Conservation (phyloP, 1,284 basidiomycete genomes). For the Tylopilus sp. region DNA sequence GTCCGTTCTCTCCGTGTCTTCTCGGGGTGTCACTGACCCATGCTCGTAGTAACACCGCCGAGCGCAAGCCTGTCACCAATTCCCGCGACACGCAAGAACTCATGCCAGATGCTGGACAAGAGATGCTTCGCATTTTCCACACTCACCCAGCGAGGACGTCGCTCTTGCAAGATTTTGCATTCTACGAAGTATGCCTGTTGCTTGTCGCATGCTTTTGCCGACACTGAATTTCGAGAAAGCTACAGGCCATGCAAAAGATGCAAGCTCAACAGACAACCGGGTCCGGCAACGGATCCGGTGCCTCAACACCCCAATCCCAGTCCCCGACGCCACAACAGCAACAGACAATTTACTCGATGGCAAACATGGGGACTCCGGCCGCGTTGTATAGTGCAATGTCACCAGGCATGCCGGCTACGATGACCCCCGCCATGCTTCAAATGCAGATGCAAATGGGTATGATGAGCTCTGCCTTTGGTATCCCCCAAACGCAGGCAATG, state of each 20-base stretch:
- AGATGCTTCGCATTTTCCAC: constrained; percentile 92
- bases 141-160: constrained; percentile 89
- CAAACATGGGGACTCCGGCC: constrained; percentile 48
- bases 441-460: constrained; percentile 69
- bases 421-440: constrained; percentile 44
- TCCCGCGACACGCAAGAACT: constrained; percentile 91
- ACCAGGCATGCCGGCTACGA: constrained; percentile 31
- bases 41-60: constrained; percentile 80
- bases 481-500: constrained; percentile 63
- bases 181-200: constrained; percentile 70
- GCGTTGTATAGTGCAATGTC: constrained; percentile 36
- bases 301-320: constrained; percentile 32
- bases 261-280: constrained; percentile 46
- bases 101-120: constrained; percentile 88
- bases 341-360: constrained; percentile 35
- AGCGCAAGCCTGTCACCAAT: constrained; percentile 94
- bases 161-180: constrained; percentile 89
- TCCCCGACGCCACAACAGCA: constrained; percentile 40
- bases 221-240: constrained; percentile 37
- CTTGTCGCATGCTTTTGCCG: background rate
- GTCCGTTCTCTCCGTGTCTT: constrained; percentile 41
- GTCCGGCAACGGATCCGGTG: constrained; percentile 40
- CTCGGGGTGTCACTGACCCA: constrained; percentile 19
- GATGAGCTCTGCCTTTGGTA: constrained; percentile 47
- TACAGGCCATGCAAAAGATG: constrained; percentile 76